Evolutionary conservation across 805 yeast genomes (phyloP).

Genomic region (Yarrowia bubula): DNA sequence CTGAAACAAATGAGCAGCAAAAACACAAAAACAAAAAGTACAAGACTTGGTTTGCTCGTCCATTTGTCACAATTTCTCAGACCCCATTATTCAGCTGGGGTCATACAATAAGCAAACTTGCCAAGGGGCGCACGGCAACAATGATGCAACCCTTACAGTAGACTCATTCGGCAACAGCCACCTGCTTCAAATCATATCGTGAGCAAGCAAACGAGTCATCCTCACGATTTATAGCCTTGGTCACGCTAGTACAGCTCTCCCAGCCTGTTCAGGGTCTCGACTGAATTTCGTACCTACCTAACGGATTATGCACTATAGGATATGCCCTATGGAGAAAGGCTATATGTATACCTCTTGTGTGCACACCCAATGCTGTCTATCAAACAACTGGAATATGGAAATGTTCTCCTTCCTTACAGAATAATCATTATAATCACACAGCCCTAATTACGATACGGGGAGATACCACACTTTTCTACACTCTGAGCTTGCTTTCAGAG

Average conservation of each 20-base stretch:
- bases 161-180: background rate
- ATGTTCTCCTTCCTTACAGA: no score
- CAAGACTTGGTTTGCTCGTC: background rate
- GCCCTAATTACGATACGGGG: no score
- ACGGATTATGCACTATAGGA: no score
- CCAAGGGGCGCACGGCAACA: background rate
- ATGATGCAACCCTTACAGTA: constrained; percentile 15
- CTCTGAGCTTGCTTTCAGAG: background rate
- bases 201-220: background rate
- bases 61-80: constrained; percentile 1
- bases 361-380: background rate
- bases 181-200: background rate
- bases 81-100: background rate
- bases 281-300: background rate
- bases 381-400: background rate
- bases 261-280: background rate
- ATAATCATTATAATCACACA: no score
- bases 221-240: no score
- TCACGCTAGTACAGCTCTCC: no score
- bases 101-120: background rate
- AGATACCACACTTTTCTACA: no score
- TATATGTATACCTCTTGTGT: background rate
- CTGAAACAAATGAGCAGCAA: constrained; percentile 2
- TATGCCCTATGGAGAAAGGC: background rate
- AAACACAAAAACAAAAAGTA: background rate